These are phyloP conservation scores for Cytospora leucostoma DNA, from an alignment of 2,329 filamentous ascomycete genomes.

Conservation along the genomic window DNA sequence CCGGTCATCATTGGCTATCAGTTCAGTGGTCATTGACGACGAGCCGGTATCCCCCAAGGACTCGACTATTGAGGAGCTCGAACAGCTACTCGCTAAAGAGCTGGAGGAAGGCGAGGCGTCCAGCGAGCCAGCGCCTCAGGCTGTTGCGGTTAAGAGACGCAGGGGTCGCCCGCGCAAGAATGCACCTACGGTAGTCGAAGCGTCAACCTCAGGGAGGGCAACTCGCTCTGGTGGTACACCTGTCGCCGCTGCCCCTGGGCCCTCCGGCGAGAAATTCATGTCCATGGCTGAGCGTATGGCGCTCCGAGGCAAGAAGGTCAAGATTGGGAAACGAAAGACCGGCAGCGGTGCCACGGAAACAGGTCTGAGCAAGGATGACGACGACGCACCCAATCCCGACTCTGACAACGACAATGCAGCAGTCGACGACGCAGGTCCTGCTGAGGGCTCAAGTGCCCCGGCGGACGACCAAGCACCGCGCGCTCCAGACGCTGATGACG, in stretches of 20 bases:
- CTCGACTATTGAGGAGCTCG: constrained; percentile 37
- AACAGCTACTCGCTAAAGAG: constrained; percentile 40
- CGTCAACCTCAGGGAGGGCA: neutral
- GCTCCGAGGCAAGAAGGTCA: constrained; percentile 54
- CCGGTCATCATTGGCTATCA: constrained; percentile 27
- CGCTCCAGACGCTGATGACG: neutral
- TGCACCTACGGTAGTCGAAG: constrained; percentile 16
- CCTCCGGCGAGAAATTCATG: constrained; percentile 42
- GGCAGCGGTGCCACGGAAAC: constrained; percentile 7
- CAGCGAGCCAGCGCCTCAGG: neutral
- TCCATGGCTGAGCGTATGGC: constrained; percentile 62
- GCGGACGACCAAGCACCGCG: neutral
- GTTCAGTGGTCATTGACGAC: constrained; percentile 17
- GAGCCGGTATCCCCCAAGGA: constrained; percentile 27
- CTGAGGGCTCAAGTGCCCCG: neutral
- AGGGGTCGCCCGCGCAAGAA: constrained; percentile 39
- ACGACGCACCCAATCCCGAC: neutral
- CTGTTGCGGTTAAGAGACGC: constrained; percentile 29
- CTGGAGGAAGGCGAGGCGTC: constrained; percentile 30
- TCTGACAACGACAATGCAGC: neutral
- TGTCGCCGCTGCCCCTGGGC: constrained; percentile 15
- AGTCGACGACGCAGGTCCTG: neutral
- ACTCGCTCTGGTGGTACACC: constrained; percentile 9
- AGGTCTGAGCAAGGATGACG: neutral
- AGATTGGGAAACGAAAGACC: constrained; percentile 46